These are phyloP conservation scores for Lasiodiplodia hormozganensis DNA, from an alignment of 2,329 filamentous ascomycete species.

Conservation along the genomic window DNA sequence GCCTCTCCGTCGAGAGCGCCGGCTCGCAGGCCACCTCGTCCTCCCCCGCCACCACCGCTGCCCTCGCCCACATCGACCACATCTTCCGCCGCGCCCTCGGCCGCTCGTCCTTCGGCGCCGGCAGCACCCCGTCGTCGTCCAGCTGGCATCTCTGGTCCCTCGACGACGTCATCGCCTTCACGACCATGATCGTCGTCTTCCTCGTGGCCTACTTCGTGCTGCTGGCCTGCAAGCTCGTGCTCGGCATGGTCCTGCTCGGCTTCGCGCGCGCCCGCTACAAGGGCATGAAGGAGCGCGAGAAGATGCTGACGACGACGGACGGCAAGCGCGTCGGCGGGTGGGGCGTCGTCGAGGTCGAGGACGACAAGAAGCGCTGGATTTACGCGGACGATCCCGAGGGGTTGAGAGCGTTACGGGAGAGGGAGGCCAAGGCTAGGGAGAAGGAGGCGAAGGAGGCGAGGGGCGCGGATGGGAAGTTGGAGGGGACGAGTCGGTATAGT, in stretches of 20 bases:
- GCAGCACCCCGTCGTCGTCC: too few relatives aligned
- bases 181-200: slow-evolving; percentile 87
- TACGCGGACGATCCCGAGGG: slow-evolving; percentile 84
- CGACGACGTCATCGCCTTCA: slow-evolving; percentile 75
- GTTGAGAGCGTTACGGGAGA: slow-evolving; percentile 64
- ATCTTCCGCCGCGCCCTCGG: slow-evolving; percentile 80
- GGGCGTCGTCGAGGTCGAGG: slow-evolving; percentile 85
- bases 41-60: slow-evolving; percentile 77
- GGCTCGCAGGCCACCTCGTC: slow-evolving; percentile 41
- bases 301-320: slow-evolving; percentile 60
- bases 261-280: slow-evolving; percentile 81
- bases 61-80: slow-evolving; percentile 78
- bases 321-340: slow-evolving; percentile 81
- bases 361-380: slow-evolving; percentile 85
- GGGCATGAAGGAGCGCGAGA: slow-evolving; percentile 76
- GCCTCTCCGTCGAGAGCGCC: slow-evolving; percentile 64
- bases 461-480: slow-evolving; percentile 62
- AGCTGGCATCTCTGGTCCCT: slow-evolving; percentile 64
- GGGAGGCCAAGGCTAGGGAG: slow-evolving; percentile 68
- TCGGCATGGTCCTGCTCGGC: slow-evolving; percentile 85
- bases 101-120: slow-evolving; percentile 69
- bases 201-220: slow-evolving; percentile 62
- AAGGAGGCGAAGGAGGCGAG: slow-evolving; percentile 55
- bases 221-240: slow-evolving; percentile 67
- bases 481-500: slow-evolving; percentile 78